These are phyloP conservation scores for Sextonia rubra DNA, from an alignment of 164 flowering plant genomes.

Conservation along the genomic window DNA sequence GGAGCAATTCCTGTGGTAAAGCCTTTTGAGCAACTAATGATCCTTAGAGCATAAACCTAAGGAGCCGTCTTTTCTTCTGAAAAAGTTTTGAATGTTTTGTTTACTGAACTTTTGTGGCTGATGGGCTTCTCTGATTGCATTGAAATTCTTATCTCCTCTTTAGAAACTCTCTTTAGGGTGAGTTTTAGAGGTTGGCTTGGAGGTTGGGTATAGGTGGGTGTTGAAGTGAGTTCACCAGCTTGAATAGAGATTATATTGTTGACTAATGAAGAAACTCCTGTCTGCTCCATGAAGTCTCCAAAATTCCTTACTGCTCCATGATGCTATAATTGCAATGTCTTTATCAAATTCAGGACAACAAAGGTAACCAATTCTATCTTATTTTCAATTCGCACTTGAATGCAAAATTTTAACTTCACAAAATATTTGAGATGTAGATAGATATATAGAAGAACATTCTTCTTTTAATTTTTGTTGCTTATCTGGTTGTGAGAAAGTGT, in stretches of 20 bases:
- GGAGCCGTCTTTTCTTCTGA: conserved; percentile 46
- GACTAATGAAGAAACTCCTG: too few species aligned
- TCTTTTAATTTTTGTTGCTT: too few species aligned
- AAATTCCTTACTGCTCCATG: conserved; percentile 56
- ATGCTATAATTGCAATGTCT: conserved; percentile 79
- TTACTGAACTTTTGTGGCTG: conserved; percentile 27
- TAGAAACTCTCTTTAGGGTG: not conserved
- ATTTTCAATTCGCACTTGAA: not conserved
- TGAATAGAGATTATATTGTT: too few species aligned
- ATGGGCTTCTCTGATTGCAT: conserved; percentile 28
- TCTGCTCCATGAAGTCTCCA: too few species aligned
- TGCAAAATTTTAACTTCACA: too few species aligned
- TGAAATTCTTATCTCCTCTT: conserved; percentile 10
- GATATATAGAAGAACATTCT: too few species aligned
- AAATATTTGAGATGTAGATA: too few species aligned
- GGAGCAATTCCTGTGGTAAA: conserved; percentile 1
- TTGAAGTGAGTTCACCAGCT: too few species aligned
- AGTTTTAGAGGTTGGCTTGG: too few species aligned
- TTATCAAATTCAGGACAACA: conserved; percentile 72
- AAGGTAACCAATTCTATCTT: conserved; percentile 39
- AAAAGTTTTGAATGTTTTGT: conserved; percentile 29
- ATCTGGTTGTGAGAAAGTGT: too few species aligned
- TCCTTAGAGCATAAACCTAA: not conserved
- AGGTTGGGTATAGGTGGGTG: too few species aligned
- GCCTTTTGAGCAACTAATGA: not conserved